phyloP scores from a whole-genome alignment of 306 rosid genomes.

The Acacia melanoxylon region DNA sequence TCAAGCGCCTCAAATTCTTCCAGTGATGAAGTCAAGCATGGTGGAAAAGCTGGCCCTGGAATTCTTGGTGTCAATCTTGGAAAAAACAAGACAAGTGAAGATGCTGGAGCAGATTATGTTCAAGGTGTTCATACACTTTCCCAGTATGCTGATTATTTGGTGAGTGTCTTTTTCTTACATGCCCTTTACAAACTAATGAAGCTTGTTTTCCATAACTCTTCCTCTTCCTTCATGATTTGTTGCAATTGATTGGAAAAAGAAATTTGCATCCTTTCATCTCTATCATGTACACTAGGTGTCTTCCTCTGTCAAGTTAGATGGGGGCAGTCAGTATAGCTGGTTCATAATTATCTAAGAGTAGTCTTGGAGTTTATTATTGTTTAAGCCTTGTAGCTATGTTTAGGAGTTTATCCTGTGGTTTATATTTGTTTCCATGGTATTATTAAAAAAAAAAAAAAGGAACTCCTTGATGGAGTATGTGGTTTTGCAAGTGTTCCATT shows the following conservation, averaged over 20 bases:
- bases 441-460: background rate
- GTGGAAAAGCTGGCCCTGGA: conserved; percentile 99
- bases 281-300: background rate
- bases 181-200: background rate
- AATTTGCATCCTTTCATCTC: background rate
- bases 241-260: conserved; percentile 15
- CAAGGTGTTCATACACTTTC: conserved; percentile 98
- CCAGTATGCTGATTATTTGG: conserved; percentile 98
- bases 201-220: conserved; percentile 2
- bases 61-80: conserved; percentile 98
- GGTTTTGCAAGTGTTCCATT: background rate
- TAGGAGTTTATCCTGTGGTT: background rate
- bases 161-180: conserved; percentile 34
- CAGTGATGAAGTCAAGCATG: conserved; percentile 67
- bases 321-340: conserved; percentile 1
- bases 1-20: conserved; percentile 58
- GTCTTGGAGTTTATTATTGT: background rate
- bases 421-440: background rate
- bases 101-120: conserved; percentile 92
- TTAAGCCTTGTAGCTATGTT: background rate
- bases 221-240: background rate
- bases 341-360: background rate
- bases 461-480: background rate
- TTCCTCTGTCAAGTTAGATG: conserved; percentile 16
- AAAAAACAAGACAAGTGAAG: conserved; percentile 95